These are phyloP conservation scores for Datisca glomerata DNA, from an alignment of 306 rosid species.

Conservation along the genomic window DNA sequence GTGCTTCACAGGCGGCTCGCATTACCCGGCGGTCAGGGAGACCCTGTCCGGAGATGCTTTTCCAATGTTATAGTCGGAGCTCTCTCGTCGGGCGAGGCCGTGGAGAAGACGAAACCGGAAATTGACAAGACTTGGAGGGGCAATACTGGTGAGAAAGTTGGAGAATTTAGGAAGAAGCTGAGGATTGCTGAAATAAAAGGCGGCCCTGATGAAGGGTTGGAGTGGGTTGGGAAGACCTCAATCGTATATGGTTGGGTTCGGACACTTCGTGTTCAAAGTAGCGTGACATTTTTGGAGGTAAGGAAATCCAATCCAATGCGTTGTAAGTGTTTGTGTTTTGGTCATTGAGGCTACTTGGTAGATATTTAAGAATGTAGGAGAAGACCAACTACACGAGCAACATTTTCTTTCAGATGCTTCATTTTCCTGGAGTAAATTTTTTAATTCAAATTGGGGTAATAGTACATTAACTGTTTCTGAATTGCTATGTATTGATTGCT, in stretches of 20 bases:
- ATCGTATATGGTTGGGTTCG: constrained; percentile 78
- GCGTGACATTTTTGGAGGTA: constrained; percentile 80
- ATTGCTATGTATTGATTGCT: no score
- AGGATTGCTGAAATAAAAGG: constrained; percentile 52
- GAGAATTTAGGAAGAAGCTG: constrained; percentile 69
- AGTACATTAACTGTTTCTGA: no score
- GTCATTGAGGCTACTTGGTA: not conserved
- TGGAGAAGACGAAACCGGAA: constrained; percentile 19
- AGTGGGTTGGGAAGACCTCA: constrained; percentile 41
- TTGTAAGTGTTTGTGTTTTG: no score
- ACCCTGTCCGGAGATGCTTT: constrained; percentile 22
- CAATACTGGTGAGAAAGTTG: constrained; percentile 24
- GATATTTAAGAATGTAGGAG: no score
- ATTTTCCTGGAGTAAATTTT: no score
- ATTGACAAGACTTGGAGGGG: constrained; percentile 11
- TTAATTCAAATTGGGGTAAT: no score
- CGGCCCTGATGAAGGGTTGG: constrained; percentile 39
- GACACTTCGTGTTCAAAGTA: constrained; percentile 70
- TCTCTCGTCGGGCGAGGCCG: constrained; percentile 37
- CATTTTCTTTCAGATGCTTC: no score
- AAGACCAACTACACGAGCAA: no score
- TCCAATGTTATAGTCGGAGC: constrained; percentile 24
- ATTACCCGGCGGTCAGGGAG: not conserved
- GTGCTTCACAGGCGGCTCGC: constrained; percentile 9
- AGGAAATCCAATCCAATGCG: not conserved